A percentile compares a stretch with the other conserved stretches of the same genome.
These are phyloP conservation scores for Croton laevigatus DNA, from an alignment of 441 rosid species.

Conservation along the genomic window DNA sequence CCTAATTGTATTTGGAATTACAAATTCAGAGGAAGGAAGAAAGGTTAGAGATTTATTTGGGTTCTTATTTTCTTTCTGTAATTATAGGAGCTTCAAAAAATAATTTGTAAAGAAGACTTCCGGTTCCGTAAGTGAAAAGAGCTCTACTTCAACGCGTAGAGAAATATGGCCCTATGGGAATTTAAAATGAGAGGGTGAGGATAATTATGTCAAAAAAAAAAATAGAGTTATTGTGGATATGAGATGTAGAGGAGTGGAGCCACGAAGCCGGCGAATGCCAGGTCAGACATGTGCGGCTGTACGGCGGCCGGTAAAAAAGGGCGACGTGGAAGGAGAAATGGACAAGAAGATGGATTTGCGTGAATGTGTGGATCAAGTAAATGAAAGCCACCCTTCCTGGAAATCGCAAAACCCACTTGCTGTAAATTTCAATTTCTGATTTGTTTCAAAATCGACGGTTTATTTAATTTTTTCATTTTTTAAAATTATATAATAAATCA, in stretches of 20 bases:
- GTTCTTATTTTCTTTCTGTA: not conserved
- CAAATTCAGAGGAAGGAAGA: not conserved
- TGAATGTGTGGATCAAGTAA: slow-evolving; percentile 29
- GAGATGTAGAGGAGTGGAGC: slow-evolving; percentile 8
- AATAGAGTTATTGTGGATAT: not conserved
- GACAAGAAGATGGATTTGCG: slow-evolving; percentile 21
- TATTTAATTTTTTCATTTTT: not conserved
- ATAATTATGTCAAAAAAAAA: not conserved
- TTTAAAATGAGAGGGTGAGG: not conserved
- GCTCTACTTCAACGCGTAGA: not conserved
- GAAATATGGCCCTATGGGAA: not conserved
- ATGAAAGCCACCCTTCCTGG: not conserved
- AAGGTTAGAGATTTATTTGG: not conserved
- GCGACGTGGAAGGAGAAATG: slow-evolving; percentile 33
- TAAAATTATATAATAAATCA: too few species aligned
- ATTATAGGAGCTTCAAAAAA: not conserved
- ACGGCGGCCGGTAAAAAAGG: not conserved
- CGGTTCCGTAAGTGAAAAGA: not conserved
- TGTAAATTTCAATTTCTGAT: not conserved
- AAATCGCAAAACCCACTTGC: slow-evolving; percentile 1
- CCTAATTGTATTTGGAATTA: slow-evolving; percentile 1
- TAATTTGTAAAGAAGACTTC: not conserved
- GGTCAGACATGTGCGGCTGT: slow-evolving; percentile 31
- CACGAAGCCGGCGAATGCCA: slow-evolving; percentile 1
- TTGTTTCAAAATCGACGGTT: not conserved